Conservation (phyloP, 495 filamentous ascomycete species). For the Hyaloscypha hepaticicola region DNA sequence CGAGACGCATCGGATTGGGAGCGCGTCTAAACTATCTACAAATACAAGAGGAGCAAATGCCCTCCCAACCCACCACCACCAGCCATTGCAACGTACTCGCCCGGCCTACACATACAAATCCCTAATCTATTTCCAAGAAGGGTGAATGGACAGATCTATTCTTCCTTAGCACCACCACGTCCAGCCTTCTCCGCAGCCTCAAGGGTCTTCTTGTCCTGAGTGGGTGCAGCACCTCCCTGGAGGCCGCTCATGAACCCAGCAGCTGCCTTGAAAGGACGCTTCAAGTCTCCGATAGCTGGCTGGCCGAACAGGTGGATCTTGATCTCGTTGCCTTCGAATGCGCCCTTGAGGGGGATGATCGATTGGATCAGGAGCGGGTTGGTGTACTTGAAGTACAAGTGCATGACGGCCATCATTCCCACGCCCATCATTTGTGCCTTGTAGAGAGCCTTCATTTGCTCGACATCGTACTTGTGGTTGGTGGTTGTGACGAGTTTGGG, state of each 20-base stretch:
- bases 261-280: slow-evolving; percentile 88
- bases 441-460: slow-evolving; percentile 77
- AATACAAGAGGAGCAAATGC: slow-evolving; percentile 13
- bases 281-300: slow-evolving; percentile 87
- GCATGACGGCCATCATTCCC: slow-evolving; percentile 98
- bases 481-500: slow-evolving; percentile 95
- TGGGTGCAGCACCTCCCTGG: slow-evolving; percentile 61
- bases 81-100: not conserved
- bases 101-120: slow-evolving; percentile 19
- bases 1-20: slow-evolving; percentile 6
- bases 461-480: slow-evolving; percentile 85
- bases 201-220: slow-evolving; percentile 96
- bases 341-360: slow-evolving; percentile 95
- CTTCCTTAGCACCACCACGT: slow-evolving; percentile 85
- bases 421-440: slow-evolving; percentile 92
- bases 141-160: slow-evolving; percentile 53
- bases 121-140: slow-evolving; percentile 3
- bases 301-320: slow-evolving; percentile 93
- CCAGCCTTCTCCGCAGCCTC: slow-evolving; percentile 84
- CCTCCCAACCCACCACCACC: slow-evolving; percentile 6
- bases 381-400: slow-evolving; percentile 98
- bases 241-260: slow-evolving; percentile 76
- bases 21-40: slow-evolving; percentile 12
- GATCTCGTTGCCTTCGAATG: slow-evolving; percentile 88
- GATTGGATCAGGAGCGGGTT: slow-evolving; percentile 98